Percentiles rank a stretch among this genome's conserved stretches.
These are phyloP conservation scores for Rhizophora apiculata DNA, from an alignment of 345 rosid genomes.

Conservation along the genomic window DNA sequence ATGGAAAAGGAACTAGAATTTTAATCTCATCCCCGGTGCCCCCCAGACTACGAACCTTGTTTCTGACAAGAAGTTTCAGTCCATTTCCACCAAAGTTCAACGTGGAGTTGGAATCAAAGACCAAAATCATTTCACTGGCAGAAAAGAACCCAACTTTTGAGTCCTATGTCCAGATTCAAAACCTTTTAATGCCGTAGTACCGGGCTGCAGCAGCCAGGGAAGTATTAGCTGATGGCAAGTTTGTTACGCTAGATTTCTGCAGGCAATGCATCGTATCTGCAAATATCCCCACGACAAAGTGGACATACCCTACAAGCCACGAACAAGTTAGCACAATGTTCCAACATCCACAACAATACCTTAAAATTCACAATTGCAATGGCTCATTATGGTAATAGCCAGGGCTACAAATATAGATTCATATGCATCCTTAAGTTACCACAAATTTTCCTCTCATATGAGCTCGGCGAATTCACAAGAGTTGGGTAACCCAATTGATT, in stretches of 20 bases:
- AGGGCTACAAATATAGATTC: too few species aligned
- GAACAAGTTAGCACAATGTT: conserved; percentile 7
- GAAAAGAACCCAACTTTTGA: conserved; percentile 12
- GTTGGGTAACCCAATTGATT: too few species aligned
- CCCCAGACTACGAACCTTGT: too few species aligned
- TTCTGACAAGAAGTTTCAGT: too few species aligned
- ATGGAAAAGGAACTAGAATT: too few species aligned
- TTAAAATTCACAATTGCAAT: not conserved
- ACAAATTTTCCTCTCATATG: too few species aligned
- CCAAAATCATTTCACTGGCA: not conserved
- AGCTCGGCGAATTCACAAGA: too few species aligned
- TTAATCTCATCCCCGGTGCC: too few species aligned
- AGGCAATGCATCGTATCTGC: conserved; percentile 49
- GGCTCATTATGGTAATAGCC: not conserved
- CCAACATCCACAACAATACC: not conserved
- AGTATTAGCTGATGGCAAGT: conserved; percentile 6
- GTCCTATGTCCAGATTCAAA: not conserved
- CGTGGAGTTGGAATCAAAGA: not conserved
- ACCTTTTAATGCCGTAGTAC: conserved; percentile 3
- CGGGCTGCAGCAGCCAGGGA: not conserved
- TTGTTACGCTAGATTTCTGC: conserved; percentile 31
- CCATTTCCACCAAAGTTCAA: not conserved
- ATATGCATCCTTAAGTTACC: too few species aligned
- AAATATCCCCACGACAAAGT: conserved; percentile 90
- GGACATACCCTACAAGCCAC: conserved; percentile 80